Evolutionary conservation across 257 asterid genomes (phyloP).

Genomic region (Primulina eburnea): DNA sequence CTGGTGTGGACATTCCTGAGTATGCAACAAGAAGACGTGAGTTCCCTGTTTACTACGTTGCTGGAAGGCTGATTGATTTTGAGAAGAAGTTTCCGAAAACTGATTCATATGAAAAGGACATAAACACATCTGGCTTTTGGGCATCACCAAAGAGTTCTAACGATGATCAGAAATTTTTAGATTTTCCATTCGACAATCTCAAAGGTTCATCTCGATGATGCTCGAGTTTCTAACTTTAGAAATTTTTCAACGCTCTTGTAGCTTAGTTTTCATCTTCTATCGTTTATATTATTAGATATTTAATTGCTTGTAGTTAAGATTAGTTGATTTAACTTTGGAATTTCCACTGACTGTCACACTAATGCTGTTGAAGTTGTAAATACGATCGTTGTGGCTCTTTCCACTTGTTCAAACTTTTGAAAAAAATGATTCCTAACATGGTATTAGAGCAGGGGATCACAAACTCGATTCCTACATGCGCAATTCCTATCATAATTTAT

Average conservation of each 20-base stretch:
- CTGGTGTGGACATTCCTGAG: slow-evolving; percentile 62
- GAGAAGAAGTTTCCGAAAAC: slow-evolving; percentile 66
- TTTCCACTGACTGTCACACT: neutral
- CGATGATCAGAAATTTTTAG: slow-evolving; percentile 20
- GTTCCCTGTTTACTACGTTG: slow-evolving; percentile 55
- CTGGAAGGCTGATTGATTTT: slow-evolving; percentile 63
- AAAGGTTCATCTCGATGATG: slow-evolving; percentile 39
- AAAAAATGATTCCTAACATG: too few relatives aligned
- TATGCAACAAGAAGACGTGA: slow-evolving; percentile 62
- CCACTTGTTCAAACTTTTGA: too few relatives aligned
- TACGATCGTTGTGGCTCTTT: too few relatives aligned
- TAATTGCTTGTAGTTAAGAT: neutral
- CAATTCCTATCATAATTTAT: too few relatives aligned
- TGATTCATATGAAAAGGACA: slow-evolving; percentile 27
- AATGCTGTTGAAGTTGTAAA: neutral
- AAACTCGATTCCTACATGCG: too few relatives aligned
- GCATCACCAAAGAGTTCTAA: slow-evolving; percentile 25
- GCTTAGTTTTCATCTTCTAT: neutral
- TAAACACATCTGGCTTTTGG: slow-evolving; percentile 47
- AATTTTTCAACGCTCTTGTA: neutral
- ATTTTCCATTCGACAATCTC: slow-evolving; percentile 34
- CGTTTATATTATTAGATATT: neutral
- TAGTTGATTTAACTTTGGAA: neutral
- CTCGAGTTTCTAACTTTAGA: neutral
- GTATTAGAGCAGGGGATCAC: too few relatives aligned